Conservation (phyloP, 2,329 filamentous ascomycete species). For the Domatiomyces catenatus region DNA sequence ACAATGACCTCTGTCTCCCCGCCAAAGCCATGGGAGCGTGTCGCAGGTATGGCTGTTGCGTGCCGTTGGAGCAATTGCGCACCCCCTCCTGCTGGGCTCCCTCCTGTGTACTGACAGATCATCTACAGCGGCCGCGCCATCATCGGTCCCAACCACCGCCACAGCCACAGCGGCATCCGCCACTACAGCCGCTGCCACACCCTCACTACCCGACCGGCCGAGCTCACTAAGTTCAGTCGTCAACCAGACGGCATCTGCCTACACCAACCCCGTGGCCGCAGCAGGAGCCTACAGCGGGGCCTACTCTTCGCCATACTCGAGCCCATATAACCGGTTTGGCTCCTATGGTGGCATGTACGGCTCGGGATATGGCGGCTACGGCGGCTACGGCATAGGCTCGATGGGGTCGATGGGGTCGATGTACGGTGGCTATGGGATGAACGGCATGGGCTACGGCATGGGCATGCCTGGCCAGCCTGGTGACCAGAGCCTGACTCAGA, state of each 20-base stretch:
- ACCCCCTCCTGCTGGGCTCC: too few species aligned
- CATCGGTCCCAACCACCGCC: conserved; percentile 7
- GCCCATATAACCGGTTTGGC: conserved; percentile 39
- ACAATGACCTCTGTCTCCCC: conserved; percentile 55
- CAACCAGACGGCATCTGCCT: conserved; percentile 75
- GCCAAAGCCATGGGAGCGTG: conserved; percentile 92
- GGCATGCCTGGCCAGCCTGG: conserved; percentile 64
- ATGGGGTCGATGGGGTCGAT: too few species aligned
- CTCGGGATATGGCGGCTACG: conserved; percentile 21
- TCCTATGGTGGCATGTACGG: conserved; percentile 29
- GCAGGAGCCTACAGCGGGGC: conserved; percentile 27
- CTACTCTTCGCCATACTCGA: conserved; percentile 37
- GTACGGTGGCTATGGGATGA: conserved; percentile 25
- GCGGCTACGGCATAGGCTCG: conserved; percentile 31
- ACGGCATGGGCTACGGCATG: conserved; percentile 29
- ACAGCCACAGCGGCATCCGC: conserved; percentile 25
- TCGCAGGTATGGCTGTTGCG: conserved; percentile 30
- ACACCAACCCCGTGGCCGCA: conserved; percentile 46
- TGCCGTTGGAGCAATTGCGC: too few species aligned
- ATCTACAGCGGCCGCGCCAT: conserved; percentile 8
- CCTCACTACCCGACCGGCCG: conserved; percentile 66
- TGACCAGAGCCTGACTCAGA: conserved; percentile 63
- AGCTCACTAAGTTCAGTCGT: conserved; percentile 62
- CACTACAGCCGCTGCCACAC: conserved; percentile 33
- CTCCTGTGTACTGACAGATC: conserved; percentile 5